Percentiles rank a stretch among this genome's conserved stretches.
phyloP scores from a whole-genome alignment of 257 asterid genomes.

The Rhazya stricta region DNA sequence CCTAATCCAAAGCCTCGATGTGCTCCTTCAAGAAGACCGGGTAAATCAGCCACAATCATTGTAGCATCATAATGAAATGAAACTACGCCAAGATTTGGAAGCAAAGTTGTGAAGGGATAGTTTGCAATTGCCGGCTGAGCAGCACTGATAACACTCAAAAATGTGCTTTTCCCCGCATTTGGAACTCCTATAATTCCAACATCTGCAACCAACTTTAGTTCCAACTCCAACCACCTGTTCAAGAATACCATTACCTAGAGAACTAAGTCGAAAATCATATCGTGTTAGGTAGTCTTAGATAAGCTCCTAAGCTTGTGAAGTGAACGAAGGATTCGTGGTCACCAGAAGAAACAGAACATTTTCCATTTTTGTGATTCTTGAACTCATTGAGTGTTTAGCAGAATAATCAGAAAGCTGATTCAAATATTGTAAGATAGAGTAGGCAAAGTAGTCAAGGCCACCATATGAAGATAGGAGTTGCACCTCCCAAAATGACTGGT shows the following conservation, averaged over 20 bases:
- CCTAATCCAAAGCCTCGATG: slow-evolving; percentile 97
- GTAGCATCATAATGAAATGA: slow-evolving; percentile 80
- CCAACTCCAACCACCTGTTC: slow-evolving; percentile 91
- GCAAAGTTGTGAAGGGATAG: slow-evolving; percentile 96
- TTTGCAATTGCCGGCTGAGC: slow-evolving; percentile 89
- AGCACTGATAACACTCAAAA: slow-evolving; percentile 88
- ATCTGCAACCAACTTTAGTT: slow-evolving; percentile 95
- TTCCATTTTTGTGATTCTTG: background rate
- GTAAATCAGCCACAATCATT: slow-evolving; percentile 89
- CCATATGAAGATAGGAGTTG: background rate
- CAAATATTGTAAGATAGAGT: background rate
- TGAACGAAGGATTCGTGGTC: background rate
- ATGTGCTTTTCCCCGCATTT: slow-evolving; percentile 97
- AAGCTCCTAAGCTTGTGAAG: background rate
- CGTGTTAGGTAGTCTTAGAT: background rate
- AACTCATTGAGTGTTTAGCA: background rate
- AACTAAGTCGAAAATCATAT: background rate
- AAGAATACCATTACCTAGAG: slow-evolving; percentile 22
- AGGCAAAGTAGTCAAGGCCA: background rate
- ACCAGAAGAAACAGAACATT: background rate
- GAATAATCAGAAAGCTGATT: background rate
- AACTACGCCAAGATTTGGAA: slow-evolving; percentile 98
- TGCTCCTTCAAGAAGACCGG: slow-evolving; percentile 96
- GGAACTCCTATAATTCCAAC: slow-evolving; percentile 97
- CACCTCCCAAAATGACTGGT: background rate